Conservation (phyloP, 2,329 filamentous ascomycete species). For the Ascocoryne sarcoides region DNA sequence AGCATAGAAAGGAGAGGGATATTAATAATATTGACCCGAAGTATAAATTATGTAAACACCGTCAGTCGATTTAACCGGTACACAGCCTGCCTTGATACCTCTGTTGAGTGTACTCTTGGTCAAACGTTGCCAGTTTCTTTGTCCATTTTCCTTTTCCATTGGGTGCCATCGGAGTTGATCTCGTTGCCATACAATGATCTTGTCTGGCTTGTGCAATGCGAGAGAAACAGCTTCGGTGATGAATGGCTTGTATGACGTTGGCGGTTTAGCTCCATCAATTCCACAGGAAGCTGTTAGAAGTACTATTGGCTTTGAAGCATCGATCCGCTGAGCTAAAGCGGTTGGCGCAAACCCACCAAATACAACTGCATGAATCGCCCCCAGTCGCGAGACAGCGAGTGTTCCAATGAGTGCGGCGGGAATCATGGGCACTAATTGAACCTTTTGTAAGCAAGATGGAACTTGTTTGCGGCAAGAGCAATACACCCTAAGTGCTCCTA, state of each 20-base stretch:
- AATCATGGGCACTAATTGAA: slow-evolving; percentile 99
- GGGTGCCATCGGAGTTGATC: slow-evolving; percentile 67
- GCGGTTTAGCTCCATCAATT: slow-evolving; percentile 76
- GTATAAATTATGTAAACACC: slow-evolving; percentile 89
- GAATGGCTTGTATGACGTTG: slow-evolving; percentile 67
- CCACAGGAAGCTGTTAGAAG: slow-evolving; percentile 88
- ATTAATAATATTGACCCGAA: too few species aligned
- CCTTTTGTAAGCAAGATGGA: slow-evolving; percentile 30
- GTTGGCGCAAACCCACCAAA: slow-evolving; percentile 84
- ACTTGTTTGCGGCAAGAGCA: not conserved
- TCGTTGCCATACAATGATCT: slow-evolving; percentile 76
- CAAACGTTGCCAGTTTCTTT: slow-evolving; percentile 72
- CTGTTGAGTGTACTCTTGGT: slow-evolving; percentile 61
- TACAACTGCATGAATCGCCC: slow-evolving; percentile 83
- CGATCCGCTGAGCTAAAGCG: slow-evolving; percentile 80
- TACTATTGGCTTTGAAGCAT: slow-evolving; percentile 64
- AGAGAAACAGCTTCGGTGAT: slow-evolving; percentile 64
- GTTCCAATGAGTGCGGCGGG: slow-evolving; percentile 81
- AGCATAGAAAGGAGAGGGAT: too few species aligned
- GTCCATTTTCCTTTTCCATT: slow-evolving; percentile 55
- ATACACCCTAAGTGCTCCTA: not conserved
- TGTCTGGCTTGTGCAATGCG: slow-evolving; percentile 61
- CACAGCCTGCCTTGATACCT: slow-evolving; percentile 61
- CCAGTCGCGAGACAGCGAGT: slow-evolving; percentile 70
- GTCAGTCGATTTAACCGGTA: slow-evolving; percentile 70